A percentile compares a stretch with the other conserved stretches of the same genome.
Evolutionary conservation across 2,329 filamentous ascomycete genomes (phyloP).

Genomic region (Davidsoniella eucalypti): DNA sequence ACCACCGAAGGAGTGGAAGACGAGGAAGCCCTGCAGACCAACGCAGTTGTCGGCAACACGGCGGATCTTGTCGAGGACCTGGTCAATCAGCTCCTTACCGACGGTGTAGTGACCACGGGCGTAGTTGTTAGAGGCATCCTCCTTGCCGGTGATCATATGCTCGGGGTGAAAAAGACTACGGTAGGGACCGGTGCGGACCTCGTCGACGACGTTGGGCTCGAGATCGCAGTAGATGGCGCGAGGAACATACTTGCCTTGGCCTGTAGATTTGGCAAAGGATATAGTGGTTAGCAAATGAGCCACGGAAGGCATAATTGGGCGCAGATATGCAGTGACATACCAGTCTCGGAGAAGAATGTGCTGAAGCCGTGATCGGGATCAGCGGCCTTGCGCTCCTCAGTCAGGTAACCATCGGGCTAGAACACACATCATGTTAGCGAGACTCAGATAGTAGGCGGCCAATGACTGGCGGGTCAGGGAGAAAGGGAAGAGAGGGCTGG

Average conservation of each 20-base stretch:
- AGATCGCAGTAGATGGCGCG: conserved; percentile 99
- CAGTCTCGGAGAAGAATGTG: conserved; percentile 99
- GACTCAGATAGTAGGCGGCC: not conserved
- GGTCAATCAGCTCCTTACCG: conserved; percentile 97
- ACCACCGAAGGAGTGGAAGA: conserved; percentile 99
- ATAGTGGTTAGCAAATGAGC: not conserved
- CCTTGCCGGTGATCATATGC: conserved; percentile 99
- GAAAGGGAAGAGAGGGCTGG: not conserved
- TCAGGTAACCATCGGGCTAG: conserved; percentile 95
- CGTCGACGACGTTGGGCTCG: conserved; percentile 98
- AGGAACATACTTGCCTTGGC: conserved; percentile 96
- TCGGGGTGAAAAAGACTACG: conserved; percentile 95
- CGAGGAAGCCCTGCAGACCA: conserved; percentile 95
- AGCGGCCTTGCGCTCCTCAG: conserved; percentile 87
- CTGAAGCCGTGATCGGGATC: conserved; percentile 96
- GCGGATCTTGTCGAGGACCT: conserved; percentile 93
- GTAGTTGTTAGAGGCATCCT: conserved; percentile 99
- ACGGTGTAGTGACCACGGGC: conserved; percentile 99
- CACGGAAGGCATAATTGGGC: not conserved
- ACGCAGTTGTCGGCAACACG: conserved; percentile 95
- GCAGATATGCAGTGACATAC: conserved; percentile 32
- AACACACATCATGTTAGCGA: conserved; percentile 1
- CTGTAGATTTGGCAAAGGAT: conserved; percentile 28
- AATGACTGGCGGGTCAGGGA: not conserved
- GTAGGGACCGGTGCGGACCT: conserved; percentile 95